Percentiles rank a stretch among this genome's conserved stretches.
phyloP scores from a whole-genome alignment of 192 early-diverging fungal species.

The Rhizophagus prolifer region DNA sequence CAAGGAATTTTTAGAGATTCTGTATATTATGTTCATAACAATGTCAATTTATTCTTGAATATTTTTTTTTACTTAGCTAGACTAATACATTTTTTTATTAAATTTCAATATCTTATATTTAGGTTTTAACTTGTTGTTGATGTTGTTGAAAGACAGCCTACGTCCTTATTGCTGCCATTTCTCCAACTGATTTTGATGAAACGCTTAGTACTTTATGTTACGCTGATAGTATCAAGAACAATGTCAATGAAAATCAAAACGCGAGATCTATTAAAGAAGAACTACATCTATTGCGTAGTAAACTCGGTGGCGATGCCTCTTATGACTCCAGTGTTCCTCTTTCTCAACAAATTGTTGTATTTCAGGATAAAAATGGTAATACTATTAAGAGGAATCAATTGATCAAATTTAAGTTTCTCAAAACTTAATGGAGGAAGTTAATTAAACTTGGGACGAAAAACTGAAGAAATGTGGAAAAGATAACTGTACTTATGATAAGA shows the following conservation, averaged over 20 bases:
- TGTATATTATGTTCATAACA: constrained; percentile 47
- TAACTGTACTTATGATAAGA: too few species aligned
- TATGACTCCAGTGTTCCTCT: constrained; percentile 34
- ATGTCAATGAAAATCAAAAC: constrained; percentile 87
- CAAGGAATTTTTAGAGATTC: constrained; percentile 91
- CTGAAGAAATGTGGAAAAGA: constrained; percentile 74
- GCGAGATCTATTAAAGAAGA: constrained; percentile 66
- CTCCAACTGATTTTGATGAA: constrained; percentile 73
- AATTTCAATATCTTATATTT: background rate
- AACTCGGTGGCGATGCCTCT: constrained; percentile 38
- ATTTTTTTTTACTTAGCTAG: background rate
- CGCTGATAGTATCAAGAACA: constrained; percentile 91
- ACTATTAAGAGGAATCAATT: constrained; percentile 56
- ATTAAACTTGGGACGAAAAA: constrained; percentile 73
- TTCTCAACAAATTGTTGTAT: constrained; percentile 38
- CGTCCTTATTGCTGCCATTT: constrained; percentile 77
- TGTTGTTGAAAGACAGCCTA: constrained; percentile 77
- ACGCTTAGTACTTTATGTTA: constrained; percentile 82
- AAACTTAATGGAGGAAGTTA: constrained; percentile 82
- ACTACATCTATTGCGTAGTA: too few species aligned
- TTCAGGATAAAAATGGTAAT: constrained; percentile 46
- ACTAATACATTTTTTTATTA: background rate
- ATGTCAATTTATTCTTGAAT: too few species aligned
- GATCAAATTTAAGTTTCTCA: constrained; percentile 82
- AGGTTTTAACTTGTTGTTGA: constrained; percentile 80